Base-by-base conservation (phyloP, 2,329 filamentous ascomycete species). In the Trichophyton simii region DNA sequence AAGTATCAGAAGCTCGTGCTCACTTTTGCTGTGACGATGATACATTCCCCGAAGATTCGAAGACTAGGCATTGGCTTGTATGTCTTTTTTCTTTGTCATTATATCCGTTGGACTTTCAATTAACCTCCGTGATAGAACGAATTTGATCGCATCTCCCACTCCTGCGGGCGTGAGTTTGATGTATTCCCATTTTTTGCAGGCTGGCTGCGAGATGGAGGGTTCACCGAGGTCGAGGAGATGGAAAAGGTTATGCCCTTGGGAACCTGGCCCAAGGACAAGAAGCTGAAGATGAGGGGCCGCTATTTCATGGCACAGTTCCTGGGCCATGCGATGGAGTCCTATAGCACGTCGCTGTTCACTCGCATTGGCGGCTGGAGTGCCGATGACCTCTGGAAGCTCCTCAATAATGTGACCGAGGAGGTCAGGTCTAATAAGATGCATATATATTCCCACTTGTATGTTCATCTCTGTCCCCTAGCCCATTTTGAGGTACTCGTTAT, bases 371-470 rank as follows among this genome's bases (percentile, higher is more conserved):
- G 67, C 8, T 71, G 68, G 66, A 64, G 60, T 15, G 58, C 64
- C 2, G 61, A 64, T 2, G 66, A 71, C 34, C 63, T 67, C 4
- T 65, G 67, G 55, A 61, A 65, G 9, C 46, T 71, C 3, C 52
- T 69, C 48, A 65, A 64, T 22, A 65, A 64, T 11, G 61, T 69
- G 15, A 65, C 66, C 8, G 46, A 65, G 6, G 69, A 71, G 57
- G 58, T 71, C 2, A 65, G 65, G 41, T 62, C 62, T n/a, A 71
- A 71, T 46, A 68, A 68, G 60, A 67, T 69, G 62, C 69, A 71
- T 60, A 57, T 69, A 5, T 71, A 71, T 60, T 65, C 68, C 31
- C 63, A 67, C 34, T 66, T 67, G 68, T 70, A 58, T 48, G 68
- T 66, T 28, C 28, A 44, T 9, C 18, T 52, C 50, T n/a, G 8